Evolutionary conservation across 2,329 filamentous ascomycete genomes (phyloP), one percentile per base, ranked within the genome.

Genomic region (Thyridium curvatum): DNA sequence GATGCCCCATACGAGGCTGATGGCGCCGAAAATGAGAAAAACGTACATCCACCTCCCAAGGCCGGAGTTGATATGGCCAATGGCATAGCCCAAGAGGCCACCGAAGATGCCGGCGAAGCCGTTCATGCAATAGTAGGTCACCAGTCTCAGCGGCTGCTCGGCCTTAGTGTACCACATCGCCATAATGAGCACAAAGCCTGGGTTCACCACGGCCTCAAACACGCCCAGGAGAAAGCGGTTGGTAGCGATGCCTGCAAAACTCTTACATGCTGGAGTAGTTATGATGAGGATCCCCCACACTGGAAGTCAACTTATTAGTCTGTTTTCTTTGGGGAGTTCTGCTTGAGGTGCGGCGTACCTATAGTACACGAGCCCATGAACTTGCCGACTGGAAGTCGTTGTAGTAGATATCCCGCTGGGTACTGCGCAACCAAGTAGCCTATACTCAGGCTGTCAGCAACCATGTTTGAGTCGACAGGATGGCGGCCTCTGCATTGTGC

Each of bases 121-220:
- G 10, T 26, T 26, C 21, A 26, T 73, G 40, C 69, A 69, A 45
- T 76, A 77, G 54, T 71, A 78, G 1, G 67, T 59, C 34, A 70
- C 71, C 4, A 74, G 60, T 1, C 72, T 65, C 3, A 76, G 51
- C 0, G 67, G 66, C 45, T 72, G 68, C 46, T 72, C 67, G 3
- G 55, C 52, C 34, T 40, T 40, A n/a, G 14, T 37, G 18, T 42
- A 49, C 72, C 73, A 79, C 71, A 75, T 75, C 5, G 64, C 64
- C 0, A 71, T 77, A 26, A 77, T 69, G 4, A 77, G 52, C 56
- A 75, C 71, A 41, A 77, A 70, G 0, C 66, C 69, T 1, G 77
- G 77, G 47, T 77, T 74, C 1, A 69, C 59, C 37, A 69, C 72
- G 1, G 74, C 70, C 53, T 78, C 74, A 2, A 69, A 66, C 3